Evolutionary conservation across 129 eudicot species (phyloP), one percentile per base, ranked within the genome.

Genomic region (Artemisia argyi): DNA sequence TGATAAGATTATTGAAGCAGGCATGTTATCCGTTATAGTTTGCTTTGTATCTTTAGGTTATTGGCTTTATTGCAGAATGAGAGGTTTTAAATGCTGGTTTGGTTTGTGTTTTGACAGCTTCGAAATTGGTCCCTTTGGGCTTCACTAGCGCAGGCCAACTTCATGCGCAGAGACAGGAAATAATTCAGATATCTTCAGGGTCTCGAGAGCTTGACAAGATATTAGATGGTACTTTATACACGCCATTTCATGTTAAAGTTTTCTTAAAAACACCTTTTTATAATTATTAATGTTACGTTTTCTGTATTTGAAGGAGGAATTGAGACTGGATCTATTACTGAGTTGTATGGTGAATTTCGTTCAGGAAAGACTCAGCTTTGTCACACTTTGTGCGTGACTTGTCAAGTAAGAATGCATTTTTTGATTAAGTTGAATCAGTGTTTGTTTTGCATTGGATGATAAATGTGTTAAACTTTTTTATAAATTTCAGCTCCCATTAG

Each of bases 351-450:
- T 1, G 98, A 94, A 74, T 94, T 85, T 51, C 96, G 96, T 2
- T 85, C 96, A 52, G 98, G 98, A 83, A 94, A 94, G 88, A 94
- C 98, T 81, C 98, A 94, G 73, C 89, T 94, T 19, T 94, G 98
- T 72, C 97, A 94, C 75, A 94, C 98, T 32, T 73, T 94, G 8
- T 94, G 97, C 68, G 98, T 94, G 52, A 87, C 97, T 58, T 92
- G 98, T 71, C 98, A 89, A 81, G 98, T 87, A 89, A 77, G 76
- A 70, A 44, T 14, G 61, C 7, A 30, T 53, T 66, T 48, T 32
- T 69, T 28, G 1, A 60, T 46, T 39, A 12, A 42, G 13, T 44
- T 42, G n/a, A 50, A 58, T 58, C 16, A 15, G 6, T 56, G 15
- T 10, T 6, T 17, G 42, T 52, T 64, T 35, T 51, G 35, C 63